These are phyloP conservation scores for Przewalskia tangutica DNA, from an alignment of 257 asterid species.

Conservation along the genomic window DNA sequence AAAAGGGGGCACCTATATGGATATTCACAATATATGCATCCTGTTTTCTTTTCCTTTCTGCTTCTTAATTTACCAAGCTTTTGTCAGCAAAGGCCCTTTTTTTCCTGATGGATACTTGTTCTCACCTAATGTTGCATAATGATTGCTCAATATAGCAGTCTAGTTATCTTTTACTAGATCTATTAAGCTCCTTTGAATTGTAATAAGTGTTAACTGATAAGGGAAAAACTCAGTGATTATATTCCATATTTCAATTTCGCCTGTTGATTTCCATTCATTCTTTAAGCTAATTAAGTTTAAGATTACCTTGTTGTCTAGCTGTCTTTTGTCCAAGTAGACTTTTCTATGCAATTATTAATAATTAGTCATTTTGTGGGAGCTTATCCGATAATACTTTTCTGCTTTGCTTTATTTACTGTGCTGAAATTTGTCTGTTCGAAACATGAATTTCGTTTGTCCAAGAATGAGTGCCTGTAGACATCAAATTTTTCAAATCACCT, in stretches of 20 bases:
- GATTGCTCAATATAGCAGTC: background rate
- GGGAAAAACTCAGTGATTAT: background rate
- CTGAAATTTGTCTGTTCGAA: background rate
- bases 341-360: background rate
- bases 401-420: background rate
- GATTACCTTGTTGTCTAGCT: background rate
- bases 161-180: background rate
- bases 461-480: background rate
- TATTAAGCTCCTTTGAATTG: background rate
- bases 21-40: background rate
- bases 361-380: background rate
- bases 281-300: background rate
- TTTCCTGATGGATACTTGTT: background rate
- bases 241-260: background rate
- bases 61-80: background rate
- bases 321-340: background rate
- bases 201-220: background rate
- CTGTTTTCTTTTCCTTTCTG: background rate
- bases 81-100: background rate
- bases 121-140: background rate
- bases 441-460: background rate
- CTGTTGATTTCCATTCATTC: background rate
- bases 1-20: background rate
- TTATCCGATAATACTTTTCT: background rate
- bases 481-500: background rate